Evolutionary conservation across 2,329 filamentous ascomycete species (phyloP), one percentile per base, ranked within the genome.

Genomic region (Fusarium liriodendri): DNA sequence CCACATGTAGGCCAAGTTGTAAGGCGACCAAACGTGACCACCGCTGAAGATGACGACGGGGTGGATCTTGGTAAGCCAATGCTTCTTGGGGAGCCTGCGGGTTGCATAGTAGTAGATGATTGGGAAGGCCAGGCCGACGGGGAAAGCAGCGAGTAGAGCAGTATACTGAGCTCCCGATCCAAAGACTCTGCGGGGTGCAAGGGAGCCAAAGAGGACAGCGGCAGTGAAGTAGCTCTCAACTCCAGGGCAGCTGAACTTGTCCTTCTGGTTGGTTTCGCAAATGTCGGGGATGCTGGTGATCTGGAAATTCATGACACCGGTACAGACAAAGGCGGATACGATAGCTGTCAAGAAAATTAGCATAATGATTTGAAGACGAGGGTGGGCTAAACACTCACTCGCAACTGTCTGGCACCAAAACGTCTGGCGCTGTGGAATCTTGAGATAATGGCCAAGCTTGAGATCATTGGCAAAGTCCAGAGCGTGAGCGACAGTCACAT

Each of bases 1-100:
- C 82, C 83, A 85, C 38, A 84, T 76, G 74, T 88, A 89, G 1
- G 82, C 83, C 61, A 83, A 62, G 52, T 86, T 89, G 74, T 86
- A 88, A 0, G 84, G 85, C 3, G 84, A 82, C 82, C 84, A 86
- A 47, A 76, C 76, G 18, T 84, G 74, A 2, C 79, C 79, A 0
- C 85, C 85, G 50, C 82, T 83, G 40, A 86, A 77, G n/a, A 86
- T 73, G n/a, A 84, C 83, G 1, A 87, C 83, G 1, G 84, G 81
- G 61, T 87, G 85, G 4, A 86, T 70, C 69, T 86, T 84, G 33
- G 85, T 80, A 11, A 85, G 69, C 70, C 79, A 78, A 14, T 79
- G 78, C 27, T 72, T 81, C 60, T 76, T 80, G 4, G 82, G 83
- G 1, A 80, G 80, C 6, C 69, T 70, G 66, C 80, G 83, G n/a